Conservation (phyloP, 2,329 filamentous ascomycete genomes). For the Penicillium sp. region DNA sequence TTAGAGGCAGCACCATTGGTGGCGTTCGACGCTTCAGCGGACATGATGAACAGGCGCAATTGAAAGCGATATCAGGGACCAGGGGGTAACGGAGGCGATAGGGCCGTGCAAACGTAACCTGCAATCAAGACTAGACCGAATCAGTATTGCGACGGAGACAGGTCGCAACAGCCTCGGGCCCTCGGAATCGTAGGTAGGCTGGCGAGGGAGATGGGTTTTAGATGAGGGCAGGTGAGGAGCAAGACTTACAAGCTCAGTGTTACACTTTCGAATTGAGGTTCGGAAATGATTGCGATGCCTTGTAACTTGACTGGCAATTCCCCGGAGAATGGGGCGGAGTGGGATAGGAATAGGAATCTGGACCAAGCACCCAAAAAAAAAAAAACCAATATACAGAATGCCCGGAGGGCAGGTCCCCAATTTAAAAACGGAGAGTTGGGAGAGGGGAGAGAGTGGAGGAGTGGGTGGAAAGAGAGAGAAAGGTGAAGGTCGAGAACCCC, state of each 20-base stretch:
- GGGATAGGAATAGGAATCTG: slow-evolving; percentile 3
- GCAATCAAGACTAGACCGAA: slow-evolving; percentile 14
- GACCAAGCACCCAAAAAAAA: slow-evolving; percentile 20
- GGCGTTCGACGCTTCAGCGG: slow-evolving; percentile 33
- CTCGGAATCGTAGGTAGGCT: too few relatives aligned
- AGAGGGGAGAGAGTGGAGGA: slow-evolving; percentile 4
- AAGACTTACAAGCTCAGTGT: slow-evolving; percentile 7
- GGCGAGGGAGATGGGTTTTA: neutral
- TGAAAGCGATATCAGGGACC: neutral
- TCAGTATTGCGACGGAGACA: slow-evolving; percentile 15
- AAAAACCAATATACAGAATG: slow-evolving; percentile 17
- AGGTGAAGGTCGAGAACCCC: slow-evolving; percentile 22
- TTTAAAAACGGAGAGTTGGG: slow-evolving; percentile 7
- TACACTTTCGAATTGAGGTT: slow-evolving; percentile 8
- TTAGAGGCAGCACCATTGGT: slow-evolving; percentile 38
- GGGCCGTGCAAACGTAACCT: slow-evolving; percentile 15
- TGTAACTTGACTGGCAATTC: slow-evolving; percentile 10
- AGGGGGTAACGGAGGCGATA: neutral
- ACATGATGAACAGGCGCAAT: slow-evolving; percentile 27
- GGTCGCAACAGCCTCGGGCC: neutral
- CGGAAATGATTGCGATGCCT: slow-evolving; percentile 1
- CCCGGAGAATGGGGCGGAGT: slow-evolving; percentile 6
- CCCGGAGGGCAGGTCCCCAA: slow-evolving; percentile 13
- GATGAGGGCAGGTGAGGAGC: neutral
- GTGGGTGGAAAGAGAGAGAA: slow-evolving; percentile 12